A percentile compares a stretch with the other conserved stretches of the same genome.
Conservation (phyloP, 2,329 filamentous ascomycete species). For the Fusarium dlaminii region DNA sequence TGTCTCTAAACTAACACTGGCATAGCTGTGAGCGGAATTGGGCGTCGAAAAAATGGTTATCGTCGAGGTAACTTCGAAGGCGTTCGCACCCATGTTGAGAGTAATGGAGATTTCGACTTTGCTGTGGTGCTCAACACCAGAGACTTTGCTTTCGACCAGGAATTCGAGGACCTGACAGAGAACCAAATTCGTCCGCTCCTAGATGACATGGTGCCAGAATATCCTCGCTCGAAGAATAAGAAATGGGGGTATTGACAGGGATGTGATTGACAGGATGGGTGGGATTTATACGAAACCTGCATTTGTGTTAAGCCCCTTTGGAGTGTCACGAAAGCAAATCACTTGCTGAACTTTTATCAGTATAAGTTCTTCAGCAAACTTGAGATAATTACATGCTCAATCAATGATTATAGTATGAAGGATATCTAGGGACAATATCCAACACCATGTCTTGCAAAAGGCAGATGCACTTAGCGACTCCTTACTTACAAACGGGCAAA, state of each 20-base stretch:
- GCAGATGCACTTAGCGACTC: background rate
- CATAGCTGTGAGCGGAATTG: conserved; percentile 15
- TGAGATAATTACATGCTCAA: background rate
- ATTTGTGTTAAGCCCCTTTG: background rate
- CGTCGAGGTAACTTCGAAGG: conserved; percentile 19
- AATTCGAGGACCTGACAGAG: conserved; percentile 13
- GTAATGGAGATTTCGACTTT: conserved; percentile 9
- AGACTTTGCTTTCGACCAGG: background rate
- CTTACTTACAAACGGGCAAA: background rate
- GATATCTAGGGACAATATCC: background rate
- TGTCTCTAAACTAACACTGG: background rate
- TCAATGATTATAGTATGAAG: background rate
- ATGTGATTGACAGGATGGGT: background rate
- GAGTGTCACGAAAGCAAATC: too few relatives aligned
- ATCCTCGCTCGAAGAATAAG: background rate
- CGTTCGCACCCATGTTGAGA: conserved; percentile 2
- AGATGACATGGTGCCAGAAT: background rate
- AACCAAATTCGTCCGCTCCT: background rate
- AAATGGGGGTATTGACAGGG: background rate
- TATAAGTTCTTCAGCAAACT: background rate
- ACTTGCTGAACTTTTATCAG: background rate
- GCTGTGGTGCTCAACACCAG: conserved; percentile 27
- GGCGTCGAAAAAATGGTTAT: background rate
- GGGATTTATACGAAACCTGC: background rate
- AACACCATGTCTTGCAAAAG: background rate